Conservation (phyloP, 1,284 basidiomycete genomes). For the Hemileia vastatrix region DNA sequence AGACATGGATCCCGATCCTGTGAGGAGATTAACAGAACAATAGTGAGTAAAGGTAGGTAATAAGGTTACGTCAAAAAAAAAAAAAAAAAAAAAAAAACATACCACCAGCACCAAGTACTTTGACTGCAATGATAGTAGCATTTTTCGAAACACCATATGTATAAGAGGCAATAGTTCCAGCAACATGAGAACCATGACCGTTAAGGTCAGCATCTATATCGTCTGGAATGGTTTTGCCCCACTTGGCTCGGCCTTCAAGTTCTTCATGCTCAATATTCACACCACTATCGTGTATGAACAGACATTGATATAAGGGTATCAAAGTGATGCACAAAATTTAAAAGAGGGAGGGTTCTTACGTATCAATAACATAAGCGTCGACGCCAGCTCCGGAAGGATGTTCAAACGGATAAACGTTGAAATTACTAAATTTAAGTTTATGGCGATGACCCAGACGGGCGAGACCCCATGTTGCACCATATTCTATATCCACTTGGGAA, state of each 20-base stretch:
- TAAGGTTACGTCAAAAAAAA: no score
- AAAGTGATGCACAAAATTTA: not conserved
- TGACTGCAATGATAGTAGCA: slow-evolving; percentile 86
- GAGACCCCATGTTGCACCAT: slow-evolving; percentile 57
- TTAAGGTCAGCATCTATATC: slow-evolving; percentile 65
- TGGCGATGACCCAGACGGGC: slow-evolving; percentile 85
- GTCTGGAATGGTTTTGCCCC: slow-evolving; percentile 77
- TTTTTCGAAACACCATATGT: slow-evolving; percentile 91
- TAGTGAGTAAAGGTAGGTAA: not conserved
- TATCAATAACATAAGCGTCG: slow-evolving; percentile 61
- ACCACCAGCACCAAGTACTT: slow-evolving; percentile 66
- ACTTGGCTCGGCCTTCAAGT: slow-evolving; percentile 72
- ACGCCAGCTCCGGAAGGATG: slow-evolving; percentile 74
- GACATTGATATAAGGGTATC: not conserved
- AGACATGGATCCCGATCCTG: slow-evolving; percentile 90
- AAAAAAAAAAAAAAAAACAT: not conserved
- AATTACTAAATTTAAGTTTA: slow-evolving; percentile 68
- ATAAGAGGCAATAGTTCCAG: slow-evolving; percentile 55
- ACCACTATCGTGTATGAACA: slow-evolving; percentile 69
- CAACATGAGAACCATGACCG: slow-evolving; percentile 66
- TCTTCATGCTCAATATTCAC: slow-evolving; percentile 79
- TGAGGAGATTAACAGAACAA: slow-evolving; percentile 45
- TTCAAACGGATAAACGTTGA: slow-evolving; percentile 75
- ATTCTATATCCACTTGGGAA: slow-evolving; percentile 20
- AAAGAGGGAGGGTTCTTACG: slow-evolving; percentile 30